Base-by-base conservation (phyloP, 139 green algal genomes). In the Picochlorum costavermella region DNA sequence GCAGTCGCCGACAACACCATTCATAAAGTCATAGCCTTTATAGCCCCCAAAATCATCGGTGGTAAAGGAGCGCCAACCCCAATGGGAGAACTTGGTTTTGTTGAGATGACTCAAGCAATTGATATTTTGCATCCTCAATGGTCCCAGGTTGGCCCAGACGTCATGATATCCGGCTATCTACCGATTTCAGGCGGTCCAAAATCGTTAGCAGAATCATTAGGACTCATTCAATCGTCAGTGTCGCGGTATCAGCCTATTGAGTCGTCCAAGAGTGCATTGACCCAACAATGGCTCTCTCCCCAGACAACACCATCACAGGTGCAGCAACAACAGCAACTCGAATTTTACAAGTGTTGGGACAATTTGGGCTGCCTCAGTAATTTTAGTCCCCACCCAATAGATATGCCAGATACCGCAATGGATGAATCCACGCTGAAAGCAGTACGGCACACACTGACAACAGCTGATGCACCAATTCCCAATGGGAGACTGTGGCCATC, bases 271-370 rank as follows among this genome's bases (percentile, higher is more conserved):
- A 23, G 46, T 23, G 17, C 16, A 53, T 3, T 5, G 20, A 53
- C 17, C 17, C 46, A 53, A 26, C 46, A 26, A 11, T 53, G 46
- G 46, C 46, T 53, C n/a, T 20, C 46, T 53, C 16, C 17, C 9
- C 16, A 10, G 17, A 53, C 16, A 23, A 53, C 16, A 53, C n/a
- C n/a, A 53, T 23, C 46, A 53, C 46, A 53, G 46, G n/a, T 23
- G 8, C 16, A 23, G 17, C 46, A 20, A 14, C 46, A 28, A 23
- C n/a, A 28, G 9, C 46, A 53, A 53, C 17, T 23, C 1, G 69
- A 73, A 16, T 99, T 99, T 57, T 99, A 96, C 79, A 99, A 99
- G 71, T 69, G 86, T 0, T 99, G 94, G 94, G 90, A 98, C 68
- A 51, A 67, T 23, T 90, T 90, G 74, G 94, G 94, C 17, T 78